Conservation (phyloP, 2,329 filamentous ascomycete species). For the Pyricularia sp. region DNA sequence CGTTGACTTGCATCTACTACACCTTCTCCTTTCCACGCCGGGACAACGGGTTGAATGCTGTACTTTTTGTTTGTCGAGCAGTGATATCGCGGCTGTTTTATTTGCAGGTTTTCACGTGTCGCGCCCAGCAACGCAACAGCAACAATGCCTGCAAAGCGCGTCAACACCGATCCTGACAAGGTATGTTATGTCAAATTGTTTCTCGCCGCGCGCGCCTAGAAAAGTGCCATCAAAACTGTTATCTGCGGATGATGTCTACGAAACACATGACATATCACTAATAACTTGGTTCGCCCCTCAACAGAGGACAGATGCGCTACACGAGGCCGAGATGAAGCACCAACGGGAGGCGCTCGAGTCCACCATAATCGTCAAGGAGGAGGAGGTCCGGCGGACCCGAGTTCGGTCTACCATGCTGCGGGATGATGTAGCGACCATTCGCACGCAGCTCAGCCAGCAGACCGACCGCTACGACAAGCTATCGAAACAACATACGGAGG, state of each 20-base stretch:
- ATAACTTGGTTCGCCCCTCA: background rate
- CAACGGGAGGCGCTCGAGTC: constrained; percentile 55
- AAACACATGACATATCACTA: background rate
- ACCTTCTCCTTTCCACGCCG: background rate
- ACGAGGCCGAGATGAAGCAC: constrained; percentile 61
- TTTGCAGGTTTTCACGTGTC: background rate
- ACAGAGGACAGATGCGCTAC: constrained; percentile 36
- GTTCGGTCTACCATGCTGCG: constrained; percentile 34
- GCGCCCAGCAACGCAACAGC: background rate
- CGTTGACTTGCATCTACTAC: background rate
- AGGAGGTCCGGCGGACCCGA: constrained; percentile 61
- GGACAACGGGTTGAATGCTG: background rate
- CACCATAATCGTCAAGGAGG: constrained; percentile 62
- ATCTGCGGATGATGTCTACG: background rate
- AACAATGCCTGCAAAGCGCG: constrained; percentile 9
- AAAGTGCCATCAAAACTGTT: background rate
- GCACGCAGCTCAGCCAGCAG: constrained; percentile 50
- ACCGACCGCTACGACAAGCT: constrained; percentile 48
- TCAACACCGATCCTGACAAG: constrained; percentile 27
- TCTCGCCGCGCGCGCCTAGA: background rate
- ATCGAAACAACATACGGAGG: constrained; percentile 26
- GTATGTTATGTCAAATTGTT: constrained; percentile 14
- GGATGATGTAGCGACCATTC: constrained; percentile 45
- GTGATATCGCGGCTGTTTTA: background rate
- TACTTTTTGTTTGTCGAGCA: background rate